Evolutionary conservation across 306 rosid genomes (phyloP), one percentile per base, ranked within the genome.

Genomic region (Rosa lucieae): DNA sequence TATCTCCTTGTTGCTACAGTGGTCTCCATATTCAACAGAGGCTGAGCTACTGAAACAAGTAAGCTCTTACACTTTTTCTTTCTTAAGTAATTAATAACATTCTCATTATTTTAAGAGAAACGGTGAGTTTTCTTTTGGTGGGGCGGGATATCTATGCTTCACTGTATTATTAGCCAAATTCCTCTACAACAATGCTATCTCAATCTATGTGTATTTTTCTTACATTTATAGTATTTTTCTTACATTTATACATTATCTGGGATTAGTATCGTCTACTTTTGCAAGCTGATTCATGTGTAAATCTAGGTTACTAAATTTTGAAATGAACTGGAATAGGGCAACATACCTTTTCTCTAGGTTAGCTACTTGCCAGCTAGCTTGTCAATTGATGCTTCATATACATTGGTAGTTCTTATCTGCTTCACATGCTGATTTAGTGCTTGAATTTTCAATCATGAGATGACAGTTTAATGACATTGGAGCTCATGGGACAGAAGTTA

Each of bases 11-110:
- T 78, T 95, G 77, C 70, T 95, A 83, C 84, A 82, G 43, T 95
- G 98, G 99, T 91, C 99, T 59, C 99, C 98, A 53, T 95, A 87
- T 84, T 89, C 91, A 51, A 87, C 96, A 17, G 99, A 95, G 77
- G 75, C 94, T 46, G 96, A 90, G 79, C 98, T 95, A 80, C 87
- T 95, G 76, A 78, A 90, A 80, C 98, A 92, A 84, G 99, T 95
- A 56, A 82, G 88, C 77, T 88, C 39, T 63, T 63, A 37, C 37
- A 52, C 10, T 10, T 56, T 51, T 21, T 56, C 44, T 72, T 70
- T 81, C 43, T 8, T 35, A 42, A 49, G 5, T 72, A 35, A n/a
- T 62, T 72, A 35, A n/a, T 62, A 23, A 4, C 53, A 3, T 66
- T 51, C 32, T 55, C 6, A 26, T 73, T 48, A 29, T 2, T n/a